These are phyloP conservation scores for Suhomyces panamericanus DNA, from an alignment of 1,139 yeast species.

Conservation along the genomic window DNA sequence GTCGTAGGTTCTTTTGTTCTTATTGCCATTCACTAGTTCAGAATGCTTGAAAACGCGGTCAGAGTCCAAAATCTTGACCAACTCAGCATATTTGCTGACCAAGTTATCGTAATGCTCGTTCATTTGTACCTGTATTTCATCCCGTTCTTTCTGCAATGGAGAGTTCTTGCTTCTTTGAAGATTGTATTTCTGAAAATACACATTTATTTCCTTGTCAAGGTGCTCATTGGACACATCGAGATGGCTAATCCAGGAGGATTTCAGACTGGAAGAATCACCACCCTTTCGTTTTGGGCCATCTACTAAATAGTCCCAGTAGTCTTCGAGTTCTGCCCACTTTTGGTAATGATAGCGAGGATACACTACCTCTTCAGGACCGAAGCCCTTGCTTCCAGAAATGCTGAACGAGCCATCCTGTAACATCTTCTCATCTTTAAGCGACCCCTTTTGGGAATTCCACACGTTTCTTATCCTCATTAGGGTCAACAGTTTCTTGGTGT, in stretches of 20 bases:
- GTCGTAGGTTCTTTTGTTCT: background rate
- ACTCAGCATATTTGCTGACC: constrained; percentile 17
- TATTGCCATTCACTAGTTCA: constrained; percentile 29
- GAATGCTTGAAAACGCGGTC: constrained; percentile 35
- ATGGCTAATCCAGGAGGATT: constrained; percentile 25
- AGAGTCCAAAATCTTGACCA: constrained; percentile 20
- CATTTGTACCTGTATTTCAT: constrained; percentile 26
- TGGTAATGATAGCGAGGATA: constrained; percentile 32
- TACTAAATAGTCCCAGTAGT: constrained; percentile 37
- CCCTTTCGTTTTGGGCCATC: background rate
- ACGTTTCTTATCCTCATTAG: constrained; percentile 24
- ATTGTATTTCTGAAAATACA: constrained; percentile 21
- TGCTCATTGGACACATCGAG: constrained; percentile 22
- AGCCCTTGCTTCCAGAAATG: constrained; percentile 32
- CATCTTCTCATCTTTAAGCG: constrained; percentile 15
- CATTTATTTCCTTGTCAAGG: constrained; percentile 18
- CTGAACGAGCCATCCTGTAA: constrained; percentile 30
- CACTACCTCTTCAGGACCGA: constrained; percentile 29
- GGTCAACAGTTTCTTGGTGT: constrained; percentile 33
- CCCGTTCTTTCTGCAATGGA: constrained; percentile 19
- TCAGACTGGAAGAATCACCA: background rate
- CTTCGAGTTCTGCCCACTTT: constrained; percentile 32
- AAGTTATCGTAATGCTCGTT: constrained; percentile 25
- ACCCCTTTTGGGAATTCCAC: constrained; percentile 27
- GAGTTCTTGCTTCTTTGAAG: constrained; percentile 16